Base-by-base conservation (phyloP, 331 rosid species). In the Saraca asoca region DNA sequence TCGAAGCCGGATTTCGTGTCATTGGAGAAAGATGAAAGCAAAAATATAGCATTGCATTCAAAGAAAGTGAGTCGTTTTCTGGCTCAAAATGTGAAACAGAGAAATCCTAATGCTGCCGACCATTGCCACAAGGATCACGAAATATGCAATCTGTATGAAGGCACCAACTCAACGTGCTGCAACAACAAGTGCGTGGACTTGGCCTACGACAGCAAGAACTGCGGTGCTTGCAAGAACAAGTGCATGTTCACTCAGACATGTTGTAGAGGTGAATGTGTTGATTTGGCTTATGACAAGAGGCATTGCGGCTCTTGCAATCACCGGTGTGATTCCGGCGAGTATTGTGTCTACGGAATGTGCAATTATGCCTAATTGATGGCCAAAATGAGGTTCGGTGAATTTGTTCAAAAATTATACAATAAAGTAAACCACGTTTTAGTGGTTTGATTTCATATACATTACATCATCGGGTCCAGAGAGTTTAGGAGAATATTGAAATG, bases 141-240 rank as follows among this genome's bases (percentile, higher is more conserved):
- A 5, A 11, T 82, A 14, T 92, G 98, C 67, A 0, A 9, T 17
- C 15, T 11, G 4, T 0, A 0, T 5, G 50, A 63, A 0, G 78
- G 84, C 7, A 75, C 43, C 14, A 82, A 87, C 77, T 58, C 86
- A 0, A 80, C 90, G 0, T 89, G 98, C 48, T 89, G 96, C 80
- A 84, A 82, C 81, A 93, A 87, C 73, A 87, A 87, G 88, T 93
- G 98, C 70, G 44, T 76, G 42, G 80, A 93, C 49, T 52, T 85
- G 66, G 41, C 16, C 10, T 64, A 45, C 2, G 91, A 93, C 73
- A 38, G 65, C 5, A 33, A 85, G 52, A 84, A 89, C 45, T 93
- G 98, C 16, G 96, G 98, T 0, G 61, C 75, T 0, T 93, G 98
- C 80, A 87, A 84, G 80, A 79, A 72, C 39, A 81, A 81, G 11